Percentiles rank a stretch among this genome's conserved stretches.
phyloP scores from a whole-genome alignment of 2,329 filamentous ascomycete genomes.

The Aureobasidium sp. region DNA sequence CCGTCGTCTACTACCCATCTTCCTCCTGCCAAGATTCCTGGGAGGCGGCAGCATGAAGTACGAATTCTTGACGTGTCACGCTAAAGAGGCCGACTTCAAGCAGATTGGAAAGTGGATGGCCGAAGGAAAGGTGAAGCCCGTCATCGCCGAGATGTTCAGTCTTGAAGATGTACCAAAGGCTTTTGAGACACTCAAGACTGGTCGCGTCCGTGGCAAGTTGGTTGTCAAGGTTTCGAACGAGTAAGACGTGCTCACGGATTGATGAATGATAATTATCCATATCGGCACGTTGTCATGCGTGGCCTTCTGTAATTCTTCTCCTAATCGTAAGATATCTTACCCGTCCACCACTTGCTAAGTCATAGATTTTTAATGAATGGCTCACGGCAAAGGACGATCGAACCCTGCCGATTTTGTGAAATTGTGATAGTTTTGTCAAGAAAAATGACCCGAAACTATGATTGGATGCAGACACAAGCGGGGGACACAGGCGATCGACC shows the following conservation, averaged over 20 bases:
- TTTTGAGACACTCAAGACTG: slow-evolving; percentile 52
- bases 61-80: slow-evolving; percentile 33
- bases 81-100: slow-evolving; percentile 38
- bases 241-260: not conserved
- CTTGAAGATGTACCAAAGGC: slow-evolving; percentile 53
- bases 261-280: not conserved
- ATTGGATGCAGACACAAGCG: not conserved
- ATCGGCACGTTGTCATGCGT: not conserved
- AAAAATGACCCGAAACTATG: not conserved
- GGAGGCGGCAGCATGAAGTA: slow-evolving; percentile 46
- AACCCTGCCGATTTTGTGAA: not conserved
- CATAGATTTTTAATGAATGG: not conserved
- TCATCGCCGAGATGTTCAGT: slow-evolving; percentile 50
- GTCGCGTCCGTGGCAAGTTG: slow-evolving; percentile 53
- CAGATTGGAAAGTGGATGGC: slow-evolving; percentile 50
- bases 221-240: slow-evolving; percentile 32
- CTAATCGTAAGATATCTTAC: not conserved
- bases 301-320: not conserved
- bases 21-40: slow-evolving; percentile 40
- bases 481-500: not conserved
- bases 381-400: not conserved
- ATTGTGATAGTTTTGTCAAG: not conserved
- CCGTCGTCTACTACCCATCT: slow-evolving; percentile 30
- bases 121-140: slow-evolving; percentile 51
- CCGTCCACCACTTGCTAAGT: not conserved